Evolutionary conservation across 441 rosid genomes (phyloP).

Genomic region (Raphanus hybrid): DNA sequence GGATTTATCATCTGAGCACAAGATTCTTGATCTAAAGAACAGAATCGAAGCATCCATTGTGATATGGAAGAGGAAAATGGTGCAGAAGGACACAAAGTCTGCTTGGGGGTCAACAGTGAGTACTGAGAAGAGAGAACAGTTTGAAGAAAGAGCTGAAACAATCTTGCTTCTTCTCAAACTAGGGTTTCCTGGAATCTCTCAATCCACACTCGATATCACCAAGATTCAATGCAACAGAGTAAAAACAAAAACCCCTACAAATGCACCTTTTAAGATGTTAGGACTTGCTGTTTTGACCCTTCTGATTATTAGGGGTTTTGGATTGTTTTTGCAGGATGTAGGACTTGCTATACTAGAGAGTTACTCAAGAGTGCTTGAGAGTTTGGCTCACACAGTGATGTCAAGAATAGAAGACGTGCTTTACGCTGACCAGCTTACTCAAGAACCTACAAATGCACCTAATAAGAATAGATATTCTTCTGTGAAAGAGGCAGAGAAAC

Average conservation of each 20-base stretch:
- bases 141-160: constrained; percentile 97
- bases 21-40: constrained; percentile 83
- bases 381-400: constrained; percentile 83
- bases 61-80: constrained; percentile 93
- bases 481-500: constrained; percentile 27
- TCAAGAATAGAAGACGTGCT: constrained; percentile 92
- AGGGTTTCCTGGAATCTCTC: constrained; percentile 83
- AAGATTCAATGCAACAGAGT: constrained; percentile 90
- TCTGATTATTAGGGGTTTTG: background rate
- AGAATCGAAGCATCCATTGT: constrained; percentile 89
- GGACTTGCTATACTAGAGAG: constrained; percentile 95
- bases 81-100: constrained; percentile 78
- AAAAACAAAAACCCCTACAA: background rate
- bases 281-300: background rate
- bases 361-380: constrained; percentile 93
- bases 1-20: constrained; percentile 87
- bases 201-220: constrained; percentile 89
- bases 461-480: constrained; percentile 35
- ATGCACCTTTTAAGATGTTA: background rate
- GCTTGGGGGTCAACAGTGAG: constrained; percentile 90
- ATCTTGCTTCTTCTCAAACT: constrained; percentile 85
- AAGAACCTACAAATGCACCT: constrained; percentile 58
- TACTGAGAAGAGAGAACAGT: constrained; percentile 84
- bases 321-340: constrained; percentile 62
- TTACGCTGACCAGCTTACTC: constrained; percentile 62